These are phyloP conservation scores for Pseudopithomyces chartarum DNA, from an alignment of 2,329 filamentous ascomycete genomes.

Conservation along the genomic window DNA sequence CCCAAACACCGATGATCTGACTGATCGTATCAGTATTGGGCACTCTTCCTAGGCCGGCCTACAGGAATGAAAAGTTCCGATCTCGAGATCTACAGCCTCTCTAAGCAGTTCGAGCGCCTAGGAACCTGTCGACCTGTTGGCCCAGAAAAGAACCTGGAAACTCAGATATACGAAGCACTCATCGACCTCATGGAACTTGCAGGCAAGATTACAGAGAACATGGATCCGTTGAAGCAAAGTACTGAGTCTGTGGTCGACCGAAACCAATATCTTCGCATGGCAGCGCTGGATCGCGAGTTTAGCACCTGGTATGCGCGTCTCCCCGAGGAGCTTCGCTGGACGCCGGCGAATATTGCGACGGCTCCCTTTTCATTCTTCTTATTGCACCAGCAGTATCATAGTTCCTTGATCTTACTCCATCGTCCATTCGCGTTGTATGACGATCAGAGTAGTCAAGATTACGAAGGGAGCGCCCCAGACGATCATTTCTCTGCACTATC, in stretches of 20 bases:
- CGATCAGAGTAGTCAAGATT: conserved; percentile 42
- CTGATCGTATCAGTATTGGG: conserved; percentile 49
- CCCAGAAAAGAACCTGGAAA: conserved; percentile 37
- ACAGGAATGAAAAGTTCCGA: conserved; percentile 60
- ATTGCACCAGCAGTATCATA: conserved; percentile 62
- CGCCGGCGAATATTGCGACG: conserved; percentile 39
- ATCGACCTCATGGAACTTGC: conserved; percentile 63
- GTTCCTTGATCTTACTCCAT: conserved; percentile 59
- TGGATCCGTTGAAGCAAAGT: conserved; percentile 38
- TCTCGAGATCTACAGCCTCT: conserved; percentile 54
- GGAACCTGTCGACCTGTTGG: conserved; percentile 45
- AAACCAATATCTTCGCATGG: conserved; percentile 56
- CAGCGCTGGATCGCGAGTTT: conserved; percentile 59
- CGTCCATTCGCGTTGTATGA: conserved; percentile 60
- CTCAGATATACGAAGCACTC: conserved; percentile 57
- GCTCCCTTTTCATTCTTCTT: conserved; percentile 55
- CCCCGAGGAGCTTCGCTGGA: conserved; percentile 51
- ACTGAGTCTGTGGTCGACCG: conserved; percentile 47
- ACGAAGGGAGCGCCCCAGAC: conserved; percentile 42
- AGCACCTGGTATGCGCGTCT: conserved; percentile 61
- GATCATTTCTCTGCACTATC: conserved; percentile 54
- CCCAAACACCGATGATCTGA: conserved; percentile 6
- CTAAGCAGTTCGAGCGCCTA: conserved; percentile 53
- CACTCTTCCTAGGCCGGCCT: conserved; percentile 60
- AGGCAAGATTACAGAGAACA: conserved; percentile 57